phyloP scores from a whole-genome alignment of 1,139 yeast species.

The Suhomyces bokatorum region DNA sequence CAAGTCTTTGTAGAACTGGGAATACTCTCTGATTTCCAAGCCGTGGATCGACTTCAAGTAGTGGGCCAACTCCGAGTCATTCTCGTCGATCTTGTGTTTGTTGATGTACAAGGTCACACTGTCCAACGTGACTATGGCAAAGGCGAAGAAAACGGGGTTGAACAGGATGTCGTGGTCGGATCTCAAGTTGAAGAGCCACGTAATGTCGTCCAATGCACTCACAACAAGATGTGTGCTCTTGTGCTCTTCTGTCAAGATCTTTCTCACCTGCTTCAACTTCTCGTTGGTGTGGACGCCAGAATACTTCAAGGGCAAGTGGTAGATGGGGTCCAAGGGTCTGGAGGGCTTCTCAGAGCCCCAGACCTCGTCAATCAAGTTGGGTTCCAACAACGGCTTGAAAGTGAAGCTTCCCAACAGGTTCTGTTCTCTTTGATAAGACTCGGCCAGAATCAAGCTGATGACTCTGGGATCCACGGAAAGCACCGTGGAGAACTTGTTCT shows the following conservation, averaged over 20 bases:
- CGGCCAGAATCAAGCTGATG: conserved; percentile 35
- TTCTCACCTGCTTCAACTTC: conserved; percentile 34
- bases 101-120: conserved; percentile 41
- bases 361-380: conserved; percentile 40
- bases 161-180: conserved; percentile 46
- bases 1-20: conserved; percentile 35
- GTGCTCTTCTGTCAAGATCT: conserved; percentile 20
- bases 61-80: conserved; percentile 19
- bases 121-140: conserved; percentile 37
- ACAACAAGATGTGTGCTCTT: conserved; percentile 35
- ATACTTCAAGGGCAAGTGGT: conserved; percentile 38
- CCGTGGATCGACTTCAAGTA: conserved; percentile 31
- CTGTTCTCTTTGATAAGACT: conserved; percentile 31
- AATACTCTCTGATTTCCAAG: conserved; percentile 33
- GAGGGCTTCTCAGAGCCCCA: conserved; percentile 45
- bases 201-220: conserved; percentile 52
- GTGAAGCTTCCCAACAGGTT: conserved; percentile 22
- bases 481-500: conserved; percentile 35
- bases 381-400: conserved; percentile 33
- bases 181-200: conserved; percentile 56
- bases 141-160: conserved; percentile 53
- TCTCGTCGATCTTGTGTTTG: conserved; percentile 29
- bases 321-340: conserved; percentile 41
- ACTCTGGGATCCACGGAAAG: conserved; percentile 44
- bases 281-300: conserved; percentile 44